These are phyloP conservation scores for Crithidia bombi DNA, from an alignment of 208 protist species.

Conservation along the genomic window DNA sequence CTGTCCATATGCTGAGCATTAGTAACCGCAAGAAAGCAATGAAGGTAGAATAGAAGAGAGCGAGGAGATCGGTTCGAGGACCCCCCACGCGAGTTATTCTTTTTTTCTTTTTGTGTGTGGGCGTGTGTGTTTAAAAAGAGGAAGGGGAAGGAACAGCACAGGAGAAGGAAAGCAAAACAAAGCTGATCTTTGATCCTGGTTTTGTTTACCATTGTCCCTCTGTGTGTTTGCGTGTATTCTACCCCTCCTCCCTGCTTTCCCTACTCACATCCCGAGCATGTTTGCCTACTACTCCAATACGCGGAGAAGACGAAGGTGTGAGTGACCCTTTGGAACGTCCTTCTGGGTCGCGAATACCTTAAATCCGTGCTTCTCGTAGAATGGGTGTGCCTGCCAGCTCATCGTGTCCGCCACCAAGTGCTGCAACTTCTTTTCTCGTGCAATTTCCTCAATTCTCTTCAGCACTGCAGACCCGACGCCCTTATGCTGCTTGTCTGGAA, in stretches of 20 bases:
- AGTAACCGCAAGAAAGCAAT: no score
- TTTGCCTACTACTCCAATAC: constrained; percentile 2
- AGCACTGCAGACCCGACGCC: constrained; percentile 35
- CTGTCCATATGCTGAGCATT: no score
- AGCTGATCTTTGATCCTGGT: not conserved
- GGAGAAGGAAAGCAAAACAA: not conserved
- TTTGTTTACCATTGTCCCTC: no score
- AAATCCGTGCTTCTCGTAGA: constrained; percentile 43
- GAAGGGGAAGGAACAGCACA: not conserved
- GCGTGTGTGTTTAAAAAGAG: not conserved
- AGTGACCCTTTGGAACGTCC: constrained; percentile 22
- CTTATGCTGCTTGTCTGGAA: constrained; percentile 9
- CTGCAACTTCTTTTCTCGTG: constrained; percentile 17
- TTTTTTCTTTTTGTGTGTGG: constrained; percentile 6
- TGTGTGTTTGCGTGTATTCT: no score
- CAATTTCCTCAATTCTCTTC: constrained; percentile 27
- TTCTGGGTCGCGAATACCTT: constrained; percentile 37
- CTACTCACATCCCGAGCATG: not conserved
- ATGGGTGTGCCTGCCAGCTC: constrained; percentile 39
- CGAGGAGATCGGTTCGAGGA: no score
- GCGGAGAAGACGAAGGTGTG: constrained; percentile 9
- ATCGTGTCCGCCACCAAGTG: constrained; percentile 35
- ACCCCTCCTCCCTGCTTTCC: no score
- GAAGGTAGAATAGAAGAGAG: no score
- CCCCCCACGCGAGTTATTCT: not conserved